Evolutionary conservation across 148 eudicot species (phyloP).

Genomic region (Fagopyrum homotropicum): DNA sequence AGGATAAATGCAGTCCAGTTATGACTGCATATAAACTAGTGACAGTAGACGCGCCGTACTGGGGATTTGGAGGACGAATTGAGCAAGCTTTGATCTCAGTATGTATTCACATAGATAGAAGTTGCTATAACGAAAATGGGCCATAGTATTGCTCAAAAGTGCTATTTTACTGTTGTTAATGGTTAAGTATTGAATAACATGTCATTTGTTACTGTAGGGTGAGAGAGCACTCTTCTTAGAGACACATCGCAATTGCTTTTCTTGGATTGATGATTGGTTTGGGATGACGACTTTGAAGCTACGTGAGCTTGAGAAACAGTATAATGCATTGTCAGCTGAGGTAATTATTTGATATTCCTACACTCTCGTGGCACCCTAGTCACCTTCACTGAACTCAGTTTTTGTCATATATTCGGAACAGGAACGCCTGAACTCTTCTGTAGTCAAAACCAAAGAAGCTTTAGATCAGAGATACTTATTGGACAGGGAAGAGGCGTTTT

Average conservation of each 20-base stretch:
- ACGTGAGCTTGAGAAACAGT: slow-evolving; percentile 41
- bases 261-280: slow-evolving; percentile 66
- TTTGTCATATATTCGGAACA: slow-evolving; percentile 13
- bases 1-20: slow-evolving; percentile 49
- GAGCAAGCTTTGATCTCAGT: slow-evolving; percentile 58
- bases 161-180: background rate
- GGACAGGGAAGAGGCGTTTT: slow-evolving; percentile 18
- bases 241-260: slow-evolving; percentile 50
- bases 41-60: slow-evolving; percentile 59
- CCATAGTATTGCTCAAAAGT: too few species aligned
- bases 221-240: slow-evolving; percentile 64
- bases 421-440: slow-evolving; percentile 5
- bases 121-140: background rate
- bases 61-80: slow-evolving; percentile 58
- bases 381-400: too few species aligned
- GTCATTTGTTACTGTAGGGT: slow-evolving; percentile 32
- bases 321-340: slow-evolving; percentile 21
- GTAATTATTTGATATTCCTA: slow-evolving; percentile 14
- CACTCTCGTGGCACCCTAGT: too few species aligned
- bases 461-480: slow-evolving; percentile 23
- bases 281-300: slow-evolving; percentile 35
- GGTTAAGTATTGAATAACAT: background rate
- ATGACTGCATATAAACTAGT: slow-evolving; percentile 74
- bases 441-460: slow-evolving; percentile 9
- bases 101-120: slow-evolving; percentile 11